A percentile compares a stretch with the other conserved stretches of the same genome.
phyloP scores from a whole-genome alignment of 441 rosid genomes.

The Adansonia grandidieri region DNA sequence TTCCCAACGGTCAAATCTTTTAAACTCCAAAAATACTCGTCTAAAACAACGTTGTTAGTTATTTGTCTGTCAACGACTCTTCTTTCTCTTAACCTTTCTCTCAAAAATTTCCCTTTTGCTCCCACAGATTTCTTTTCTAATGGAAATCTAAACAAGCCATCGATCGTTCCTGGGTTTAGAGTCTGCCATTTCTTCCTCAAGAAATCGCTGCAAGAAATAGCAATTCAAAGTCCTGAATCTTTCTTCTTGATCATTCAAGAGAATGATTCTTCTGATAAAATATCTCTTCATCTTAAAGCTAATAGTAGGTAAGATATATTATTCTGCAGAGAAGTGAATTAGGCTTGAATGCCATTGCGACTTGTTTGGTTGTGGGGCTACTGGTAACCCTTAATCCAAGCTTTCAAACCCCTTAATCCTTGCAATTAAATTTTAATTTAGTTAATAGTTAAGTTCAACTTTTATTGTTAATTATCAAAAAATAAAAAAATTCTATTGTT shows the following conservation, averaged over 20 bases:
- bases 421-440: background rate
- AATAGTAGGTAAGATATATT: conserved; percentile 54
- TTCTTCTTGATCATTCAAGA: conserved; percentile 45
- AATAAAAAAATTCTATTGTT: conserved; percentile 2
- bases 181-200: conserved; percentile 66
- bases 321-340: conserved; percentile 57
- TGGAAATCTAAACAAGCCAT: conserved; percentile 36
- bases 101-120: background rate
- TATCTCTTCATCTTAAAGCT: conserved; percentile 64
- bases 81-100: background rate
- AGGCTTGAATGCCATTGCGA: conserved; percentile 73
- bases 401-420: background rate
- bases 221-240: conserved; percentile 47
- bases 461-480: no score
- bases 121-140: background rate
- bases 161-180: conserved; percentile 46
- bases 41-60: background rate
- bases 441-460: background rate
- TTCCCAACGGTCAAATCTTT: conserved; percentile 39
- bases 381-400: conserved; percentile 45
- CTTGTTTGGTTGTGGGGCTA: conserved; percentile 83
- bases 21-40: conserved; percentile 1
- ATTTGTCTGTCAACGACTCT: background rate
- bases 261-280: conserved; percentile 42
- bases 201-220: conserved; percentile 46